A percentile compares a stretch with the other conserved stretches of the same genome.
These are phyloP conservation scores for Leccinum olivaceopallidum DNA, from an alignment of 768 basidiomycete genomes.

Conservation along the genomic window DNA sequence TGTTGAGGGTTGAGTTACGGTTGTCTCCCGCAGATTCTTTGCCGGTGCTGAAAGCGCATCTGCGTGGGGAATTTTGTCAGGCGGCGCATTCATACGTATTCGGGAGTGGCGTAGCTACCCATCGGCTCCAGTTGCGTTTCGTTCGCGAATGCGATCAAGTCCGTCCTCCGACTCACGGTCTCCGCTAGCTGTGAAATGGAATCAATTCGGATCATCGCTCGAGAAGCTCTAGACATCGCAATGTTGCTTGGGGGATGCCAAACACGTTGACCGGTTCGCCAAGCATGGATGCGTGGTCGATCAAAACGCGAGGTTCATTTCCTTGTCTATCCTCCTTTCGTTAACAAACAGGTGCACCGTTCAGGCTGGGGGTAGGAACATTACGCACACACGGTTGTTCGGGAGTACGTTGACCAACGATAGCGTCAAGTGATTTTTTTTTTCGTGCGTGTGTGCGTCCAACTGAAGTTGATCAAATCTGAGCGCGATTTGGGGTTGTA, in stretches of 20 bases:
- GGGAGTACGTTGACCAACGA: conserved; percentile 48
- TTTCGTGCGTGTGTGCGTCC: conserved; percentile 52
- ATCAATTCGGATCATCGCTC: conserved; percentile 6
- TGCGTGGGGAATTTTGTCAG: conserved; percentile 30
- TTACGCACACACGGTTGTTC: conserved; percentile 39
- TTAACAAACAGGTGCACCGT: conserved; percentile 30
- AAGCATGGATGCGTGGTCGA: conserved; percentile 67
- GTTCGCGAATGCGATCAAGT: conserved; percentile 66
- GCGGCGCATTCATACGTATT: conserved; percentile 25
- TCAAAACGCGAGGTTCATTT: conserved; percentile 64
- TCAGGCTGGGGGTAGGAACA: conserved; percentile 36
- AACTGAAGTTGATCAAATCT: conserved; percentile 77
- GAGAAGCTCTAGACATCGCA: conserved; percentile 79
- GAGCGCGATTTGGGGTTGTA: conserved; percentile 37
- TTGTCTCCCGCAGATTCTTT: conserved; percentile 37
- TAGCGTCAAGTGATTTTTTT: conserved; percentile 71
- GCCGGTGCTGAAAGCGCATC: conserved; percentile 46
- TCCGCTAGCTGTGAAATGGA: conserved; percentile 61
- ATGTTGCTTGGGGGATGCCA: conserved; percentile 86
- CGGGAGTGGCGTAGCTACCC: conserved; percentile 48
- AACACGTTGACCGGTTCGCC: conserved; percentile 86
- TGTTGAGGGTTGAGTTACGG: conserved; percentile 17
- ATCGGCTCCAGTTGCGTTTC: conserved; percentile 58
- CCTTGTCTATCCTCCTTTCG: conserved; percentile 54
- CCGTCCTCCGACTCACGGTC: conserved; percentile 77